These are phyloP conservation scores for Hortiboletus flavorubellus DNA, from an alignment of 768 basidiomycete genomes.

Conservation along the genomic window DNA sequence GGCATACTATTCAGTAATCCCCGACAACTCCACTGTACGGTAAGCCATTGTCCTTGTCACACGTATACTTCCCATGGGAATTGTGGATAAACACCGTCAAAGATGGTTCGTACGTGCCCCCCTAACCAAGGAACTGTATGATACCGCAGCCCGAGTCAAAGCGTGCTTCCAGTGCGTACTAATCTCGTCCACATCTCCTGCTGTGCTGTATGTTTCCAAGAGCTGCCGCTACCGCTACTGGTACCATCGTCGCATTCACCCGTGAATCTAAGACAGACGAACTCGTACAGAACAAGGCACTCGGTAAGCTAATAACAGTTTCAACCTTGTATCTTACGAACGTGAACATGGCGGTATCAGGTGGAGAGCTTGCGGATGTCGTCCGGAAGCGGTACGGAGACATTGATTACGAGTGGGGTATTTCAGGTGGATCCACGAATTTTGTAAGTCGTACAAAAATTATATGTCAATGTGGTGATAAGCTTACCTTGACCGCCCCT, in stretches of 20 bases:
- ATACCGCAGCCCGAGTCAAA: constrained; percentile 54
- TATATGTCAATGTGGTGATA: background rate
- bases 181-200: background rate
- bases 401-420: constrained; percentile 66
- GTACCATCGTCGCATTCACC: constrained; percentile 49
- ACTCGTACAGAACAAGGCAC: constrained; percentile 62
- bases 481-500: background rate
- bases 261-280: constrained; percentile 42
- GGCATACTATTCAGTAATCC: constrained; percentile 55
- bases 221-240: constrained; percentile 66
- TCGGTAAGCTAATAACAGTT: constrained; percentile 38
- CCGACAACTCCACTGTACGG: constrained; percentile 75
- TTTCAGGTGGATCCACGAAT: constrained; percentile 72
- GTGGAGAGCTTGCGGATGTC: constrained; percentile 60
- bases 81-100: background rate
- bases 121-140: constrained; percentile 55
- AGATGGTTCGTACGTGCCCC: constrained; percentile 77
- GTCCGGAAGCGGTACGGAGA: constrained; percentile 58
- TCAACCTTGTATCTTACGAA: background rate
- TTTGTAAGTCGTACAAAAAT: constrained; percentile 51
- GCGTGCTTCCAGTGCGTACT: constrained; percentile 68
- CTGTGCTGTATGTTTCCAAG: constrained; percentile 32
- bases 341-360: constrained; percentile 32
- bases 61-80: background rate
- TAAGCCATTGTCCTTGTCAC: constrained; percentile 30